Evolutionary conservation across 352 stramenopile genomes (phyloP).

Genomic region (Phytophthora cryptogea): DNA sequence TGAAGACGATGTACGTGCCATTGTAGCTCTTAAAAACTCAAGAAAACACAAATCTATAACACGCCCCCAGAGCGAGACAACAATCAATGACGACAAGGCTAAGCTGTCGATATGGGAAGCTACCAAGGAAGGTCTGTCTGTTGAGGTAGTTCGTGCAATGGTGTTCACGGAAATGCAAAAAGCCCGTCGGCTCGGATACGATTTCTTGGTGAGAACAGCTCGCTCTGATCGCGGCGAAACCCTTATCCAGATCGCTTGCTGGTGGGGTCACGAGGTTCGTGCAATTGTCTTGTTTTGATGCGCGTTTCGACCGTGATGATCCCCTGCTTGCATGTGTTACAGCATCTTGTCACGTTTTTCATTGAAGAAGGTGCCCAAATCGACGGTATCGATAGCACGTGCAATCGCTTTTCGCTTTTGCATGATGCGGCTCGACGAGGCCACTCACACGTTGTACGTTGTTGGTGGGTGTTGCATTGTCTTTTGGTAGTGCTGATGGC

Average conservation of each 20-base stretch:
- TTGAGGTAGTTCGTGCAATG: slow-evolving; percentile 57
- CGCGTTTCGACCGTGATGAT: neutral
- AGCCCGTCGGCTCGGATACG: slow-evolving; percentile 55
- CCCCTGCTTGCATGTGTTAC: neutral
- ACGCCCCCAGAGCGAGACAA: slow-evolving; percentile 19
- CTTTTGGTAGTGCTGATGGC: neutral
- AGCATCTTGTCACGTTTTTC: slow-evolving; percentile 62
- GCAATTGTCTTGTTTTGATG: neutral
- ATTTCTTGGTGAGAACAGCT: slow-evolving; percentile 54
- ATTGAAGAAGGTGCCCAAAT: slow-evolving; percentile 64
- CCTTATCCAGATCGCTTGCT: slow-evolving; percentile 72
- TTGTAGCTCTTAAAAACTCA: slow-evolving; percentile 4
- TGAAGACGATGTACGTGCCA: slow-evolving; percentile 28
- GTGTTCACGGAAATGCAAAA: slow-evolving; percentile 69
- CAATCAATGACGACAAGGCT: slow-evolving; percentile 31
- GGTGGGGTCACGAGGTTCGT: slow-evolving; percentile 62
- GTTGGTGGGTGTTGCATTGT: neutral
- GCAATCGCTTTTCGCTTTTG: slow-evolving; percentile 67
- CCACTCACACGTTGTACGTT: slow-evolving; percentile 51
- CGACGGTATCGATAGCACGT: slow-evolving; percentile 50
- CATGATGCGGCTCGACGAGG: slow-evolving; percentile 67
- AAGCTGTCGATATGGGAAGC: slow-evolving; percentile 79
- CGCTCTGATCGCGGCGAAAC: slow-evolving; percentile 60
- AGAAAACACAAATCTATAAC: slow-evolving; percentile 20
- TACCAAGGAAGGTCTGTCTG: slow-evolving; percentile 48